phyloP scores from a whole-genome alignment of 2,329 filamentous ascomycete species.

The Eurotiales sp. region DNA sequence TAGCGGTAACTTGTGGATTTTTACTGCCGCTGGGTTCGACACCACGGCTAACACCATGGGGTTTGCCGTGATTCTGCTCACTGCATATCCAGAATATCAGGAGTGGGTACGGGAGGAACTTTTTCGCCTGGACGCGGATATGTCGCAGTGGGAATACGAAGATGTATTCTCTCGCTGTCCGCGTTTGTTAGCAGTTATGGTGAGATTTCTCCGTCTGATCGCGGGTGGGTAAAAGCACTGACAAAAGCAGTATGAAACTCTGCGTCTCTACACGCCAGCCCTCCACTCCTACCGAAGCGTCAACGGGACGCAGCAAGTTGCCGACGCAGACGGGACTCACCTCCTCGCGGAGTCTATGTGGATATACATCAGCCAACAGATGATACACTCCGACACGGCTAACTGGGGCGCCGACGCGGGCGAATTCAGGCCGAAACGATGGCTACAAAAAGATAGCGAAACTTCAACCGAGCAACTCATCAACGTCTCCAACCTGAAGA shows the following conservation, averaged over 20 bases:
- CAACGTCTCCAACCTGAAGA: background rate
- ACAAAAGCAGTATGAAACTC: constrained; percentile 33
- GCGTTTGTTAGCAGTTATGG: constrained; percentile 49
- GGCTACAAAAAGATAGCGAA: constrained; percentile 28
- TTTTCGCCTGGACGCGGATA: constrained; percentile 27
- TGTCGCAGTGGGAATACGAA: constrained; percentile 38
- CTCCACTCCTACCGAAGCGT: constrained; percentile 36
- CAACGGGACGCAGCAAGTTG: constrained; percentile 26
- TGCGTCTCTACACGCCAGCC: constrained; percentile 42
- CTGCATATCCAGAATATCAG: constrained; percentile 48
- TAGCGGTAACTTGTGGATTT: constrained; percentile 46
- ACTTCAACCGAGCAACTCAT: constrained; percentile 1
- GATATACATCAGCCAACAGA: constrained; percentile 25
- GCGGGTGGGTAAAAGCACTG: background rate
- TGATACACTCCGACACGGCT: constrained; percentile 49
- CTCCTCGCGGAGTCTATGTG: constrained; percentile 30
- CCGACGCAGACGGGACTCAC: constrained; percentile 23
- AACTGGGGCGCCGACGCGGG: constrained; percentile 48
- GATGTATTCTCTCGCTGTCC: constrained; percentile 42
- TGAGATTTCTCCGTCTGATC: constrained; percentile 19
- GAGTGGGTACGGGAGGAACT: constrained; percentile 52
- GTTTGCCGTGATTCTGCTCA: constrained; percentile 48
- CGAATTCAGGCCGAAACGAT: constrained; percentile 48
- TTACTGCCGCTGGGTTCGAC: constrained; percentile 47
- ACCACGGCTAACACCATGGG: constrained; percentile 50